phyloP scores from a whole-genome alignment of 176 grass and related monocot species.

The Neostapfia colusana region DNA sequence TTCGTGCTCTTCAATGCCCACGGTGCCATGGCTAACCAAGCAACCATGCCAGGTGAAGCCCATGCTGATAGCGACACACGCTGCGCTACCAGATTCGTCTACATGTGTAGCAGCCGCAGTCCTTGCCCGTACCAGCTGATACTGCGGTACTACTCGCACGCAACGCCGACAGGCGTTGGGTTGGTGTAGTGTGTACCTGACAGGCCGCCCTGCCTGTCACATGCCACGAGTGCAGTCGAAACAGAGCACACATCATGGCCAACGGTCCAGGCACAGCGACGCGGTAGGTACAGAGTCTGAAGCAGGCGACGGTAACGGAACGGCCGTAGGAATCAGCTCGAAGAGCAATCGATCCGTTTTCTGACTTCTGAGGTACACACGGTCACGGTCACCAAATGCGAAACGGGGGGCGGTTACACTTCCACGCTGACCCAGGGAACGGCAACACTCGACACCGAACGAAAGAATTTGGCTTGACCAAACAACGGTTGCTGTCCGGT shows the following conservation, averaged over 20 bases:
- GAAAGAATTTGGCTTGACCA: background rate
- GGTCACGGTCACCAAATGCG: conserved; percentile 17
- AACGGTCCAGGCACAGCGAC: background rate
- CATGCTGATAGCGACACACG: background rate
- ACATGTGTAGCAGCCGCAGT: background rate
- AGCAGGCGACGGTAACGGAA: background rate
- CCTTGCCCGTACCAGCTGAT: background rate
- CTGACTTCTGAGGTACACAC: background rate
- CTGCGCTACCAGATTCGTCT: background rate
- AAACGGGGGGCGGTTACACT: conserved; percentile 1
- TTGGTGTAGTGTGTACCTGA: background rate
- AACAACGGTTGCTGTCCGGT: no score
- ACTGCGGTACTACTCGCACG: background rate
- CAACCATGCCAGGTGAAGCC: background rate
- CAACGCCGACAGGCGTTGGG: background rate
- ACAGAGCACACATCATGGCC: background rate
- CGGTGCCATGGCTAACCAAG: no score
- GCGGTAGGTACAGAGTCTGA: background rate
- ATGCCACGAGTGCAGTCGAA: conserved; percentile 1
- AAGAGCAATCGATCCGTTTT: background rate
- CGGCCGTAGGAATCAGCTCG: conserved; percentile 7
- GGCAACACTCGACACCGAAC: conserved; percentile 2
- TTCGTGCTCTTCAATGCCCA: background rate
- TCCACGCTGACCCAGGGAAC: background rate
- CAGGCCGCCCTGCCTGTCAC: background rate